Percentiles rank a stretch among this genome's conserved stretches.
Conservation (phyloP, 2,329 filamentous ascomycete species). For the Nothophaeocryptopus gaeumannii region DNA sequence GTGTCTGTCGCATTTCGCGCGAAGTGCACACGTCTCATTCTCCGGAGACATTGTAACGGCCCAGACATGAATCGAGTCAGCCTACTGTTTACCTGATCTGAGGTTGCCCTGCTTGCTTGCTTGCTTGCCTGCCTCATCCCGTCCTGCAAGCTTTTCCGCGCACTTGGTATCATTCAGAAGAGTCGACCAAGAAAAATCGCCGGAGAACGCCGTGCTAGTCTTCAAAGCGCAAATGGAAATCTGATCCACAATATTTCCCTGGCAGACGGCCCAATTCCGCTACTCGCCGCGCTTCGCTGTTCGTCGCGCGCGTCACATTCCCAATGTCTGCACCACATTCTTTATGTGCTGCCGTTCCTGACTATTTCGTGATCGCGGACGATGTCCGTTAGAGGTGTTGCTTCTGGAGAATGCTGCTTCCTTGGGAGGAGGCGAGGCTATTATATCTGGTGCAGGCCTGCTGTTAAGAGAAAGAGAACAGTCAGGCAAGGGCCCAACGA, state of each 20-base stretch:
- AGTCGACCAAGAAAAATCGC: background rate
- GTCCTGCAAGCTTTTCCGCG: no score
- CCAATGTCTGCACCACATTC: constrained; percentile 14
- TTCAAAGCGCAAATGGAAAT: background rate
- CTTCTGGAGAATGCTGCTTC: background rate
- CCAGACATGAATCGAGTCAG: no score
- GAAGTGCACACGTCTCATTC: no score
- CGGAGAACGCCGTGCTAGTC: constrained; percentile 1
- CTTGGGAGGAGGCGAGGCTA: constrained; percentile 6
- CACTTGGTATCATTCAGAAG: no score
- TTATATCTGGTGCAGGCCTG: background rate
- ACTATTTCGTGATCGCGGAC: constrained; percentile 8
- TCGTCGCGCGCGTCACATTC: constrained; percentile 4
- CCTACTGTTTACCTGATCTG: no score
- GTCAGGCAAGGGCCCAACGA: background rate
- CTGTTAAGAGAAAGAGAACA: background rate
- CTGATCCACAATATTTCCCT: no score
- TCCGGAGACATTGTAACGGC: no score
- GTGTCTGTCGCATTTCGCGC: no score
- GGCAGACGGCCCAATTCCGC: no score
- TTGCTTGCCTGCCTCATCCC: no score
- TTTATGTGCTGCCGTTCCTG: constrained; percentile 12
- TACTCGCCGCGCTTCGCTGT: no score
- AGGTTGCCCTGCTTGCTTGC: no score
- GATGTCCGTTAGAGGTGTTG: background rate